Conservation (phyloP, 1,139 yeast species). For the Zygosaccharomyces sapae region DNA sequence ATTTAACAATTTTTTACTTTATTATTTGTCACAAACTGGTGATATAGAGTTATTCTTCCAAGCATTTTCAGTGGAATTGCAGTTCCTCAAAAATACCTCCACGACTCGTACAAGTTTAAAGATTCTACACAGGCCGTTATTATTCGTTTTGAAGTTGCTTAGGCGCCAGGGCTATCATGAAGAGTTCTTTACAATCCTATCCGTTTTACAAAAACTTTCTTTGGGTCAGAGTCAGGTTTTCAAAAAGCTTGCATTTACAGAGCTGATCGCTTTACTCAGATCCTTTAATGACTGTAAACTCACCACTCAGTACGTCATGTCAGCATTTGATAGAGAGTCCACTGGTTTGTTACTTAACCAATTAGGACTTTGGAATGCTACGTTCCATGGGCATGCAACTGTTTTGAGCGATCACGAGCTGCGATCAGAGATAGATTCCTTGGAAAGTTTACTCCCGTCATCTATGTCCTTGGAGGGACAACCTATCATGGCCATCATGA, state of each 20-base stretch:
- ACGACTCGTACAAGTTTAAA: not conserved
- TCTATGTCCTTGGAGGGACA: constrained; percentile 7
- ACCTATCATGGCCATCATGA: constrained; percentile 19
- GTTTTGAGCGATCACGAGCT: constrained; percentile 11
- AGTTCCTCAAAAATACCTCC: constrained; percentile 11
- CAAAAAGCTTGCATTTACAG: constrained; percentile 20
- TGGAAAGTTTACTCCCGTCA: constrained; percentile 15
- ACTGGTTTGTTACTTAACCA: constrained; percentile 23
- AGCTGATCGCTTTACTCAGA: constrained; percentile 23
- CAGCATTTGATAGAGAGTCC: constrained; percentile 17
- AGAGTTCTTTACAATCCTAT: constrained; percentile 20
- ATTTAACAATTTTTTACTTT: constrained; percentile 21
- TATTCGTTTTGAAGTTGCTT: constrained; percentile 19
- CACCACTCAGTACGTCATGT: constrained; percentile 21
- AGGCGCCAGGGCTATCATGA: constrained; percentile 23
- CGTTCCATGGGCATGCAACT: constrained; percentile 14
- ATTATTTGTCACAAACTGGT: constrained; percentile 19
- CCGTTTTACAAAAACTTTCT: constrained; percentile 13
- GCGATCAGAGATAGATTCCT: constrained; percentile 10
- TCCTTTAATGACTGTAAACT: constrained; percentile 31
- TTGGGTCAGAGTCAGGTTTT: constrained; percentile 16
- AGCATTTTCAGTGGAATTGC: constrained; percentile 14
- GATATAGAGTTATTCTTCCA: constrained; percentile 21
- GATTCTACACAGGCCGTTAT: constrained; percentile 20
- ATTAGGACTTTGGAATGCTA: constrained; percentile 27